These are phyloP conservation scores for Rhynchospora pubera DNA, from an alignment of 176 grass and related monocot species.

Conservation along the genomic window DNA sequence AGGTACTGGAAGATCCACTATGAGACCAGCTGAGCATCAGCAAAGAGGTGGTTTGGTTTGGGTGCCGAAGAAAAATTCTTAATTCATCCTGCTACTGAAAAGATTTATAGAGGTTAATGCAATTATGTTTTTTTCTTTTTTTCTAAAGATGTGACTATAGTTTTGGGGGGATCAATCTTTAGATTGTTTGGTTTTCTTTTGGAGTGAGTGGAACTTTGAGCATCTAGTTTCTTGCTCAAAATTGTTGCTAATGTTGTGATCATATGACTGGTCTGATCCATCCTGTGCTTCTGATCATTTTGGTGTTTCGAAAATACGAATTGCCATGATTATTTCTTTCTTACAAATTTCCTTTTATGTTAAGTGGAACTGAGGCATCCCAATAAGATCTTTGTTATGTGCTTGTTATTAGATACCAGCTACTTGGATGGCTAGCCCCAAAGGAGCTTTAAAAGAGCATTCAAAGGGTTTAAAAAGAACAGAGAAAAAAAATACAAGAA, in stretches of 20 bases:
- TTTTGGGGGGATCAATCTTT: not conserved
- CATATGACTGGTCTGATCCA: not conserved
- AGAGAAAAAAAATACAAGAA: not conserved
- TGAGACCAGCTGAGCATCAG: not conserved
- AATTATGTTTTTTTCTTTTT: not conserved
- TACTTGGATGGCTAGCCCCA: not conserved
- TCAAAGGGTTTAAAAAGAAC: not conserved
- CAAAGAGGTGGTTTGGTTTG: not conserved
- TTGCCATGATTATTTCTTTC: not conserved
- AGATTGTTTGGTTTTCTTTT: not conserved
- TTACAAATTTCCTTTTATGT: not conserved
- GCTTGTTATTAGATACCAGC: not conserved
- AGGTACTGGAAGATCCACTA: not conserved
- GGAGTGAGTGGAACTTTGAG: not conserved
- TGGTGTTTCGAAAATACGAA: not conserved
- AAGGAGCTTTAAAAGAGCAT: not conserved
- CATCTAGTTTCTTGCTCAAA: not conserved
- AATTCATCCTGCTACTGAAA: not conserved
- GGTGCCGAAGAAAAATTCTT: slow-evolving; percentile 12
- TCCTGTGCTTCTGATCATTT: not conserved
- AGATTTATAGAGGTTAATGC: not conserved
- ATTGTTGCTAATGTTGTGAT: not conserved
- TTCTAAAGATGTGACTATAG: not conserved
- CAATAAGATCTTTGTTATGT: not conserved
- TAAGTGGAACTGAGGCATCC: not conserved